Conservation (phyloP, 768 basidiomycete species). For the Mycena belliarum region DNA sequence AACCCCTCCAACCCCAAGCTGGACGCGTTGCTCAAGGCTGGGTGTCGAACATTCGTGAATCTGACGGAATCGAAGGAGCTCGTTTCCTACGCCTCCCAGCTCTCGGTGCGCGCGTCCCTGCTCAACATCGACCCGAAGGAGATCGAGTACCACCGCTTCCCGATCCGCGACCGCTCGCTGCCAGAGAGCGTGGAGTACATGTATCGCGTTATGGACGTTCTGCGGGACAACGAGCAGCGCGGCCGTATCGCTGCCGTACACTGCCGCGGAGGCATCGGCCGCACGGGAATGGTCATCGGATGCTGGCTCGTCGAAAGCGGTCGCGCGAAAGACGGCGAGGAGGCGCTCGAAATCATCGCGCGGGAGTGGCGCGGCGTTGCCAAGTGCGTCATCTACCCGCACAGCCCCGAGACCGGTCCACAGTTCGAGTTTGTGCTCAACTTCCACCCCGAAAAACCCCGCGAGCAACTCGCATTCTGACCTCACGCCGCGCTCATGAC, state of each 20-base stretch:
- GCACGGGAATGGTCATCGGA: conserved; percentile 57
- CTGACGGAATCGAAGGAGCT: conserved; percentile 83
- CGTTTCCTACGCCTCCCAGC: conserved; percentile 57
- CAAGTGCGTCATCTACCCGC: conserved; percentile 74
- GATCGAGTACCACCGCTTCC: conserved; percentile 77
- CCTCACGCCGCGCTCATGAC: not conserved
- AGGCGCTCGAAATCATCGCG: conserved; percentile 19
- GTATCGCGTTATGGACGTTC: conserved; percentile 56
- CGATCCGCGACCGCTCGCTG: conserved; percentile 71
- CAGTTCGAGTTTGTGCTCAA: conserved; percentile 76
- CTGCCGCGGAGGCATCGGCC: conserved; percentile 77
- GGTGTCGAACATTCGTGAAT: conserved; percentile 81
- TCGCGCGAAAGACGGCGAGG: conserved; percentile 28
- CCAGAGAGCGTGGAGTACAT: conserved; percentile 63
- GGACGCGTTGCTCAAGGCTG: conserved; percentile 68
- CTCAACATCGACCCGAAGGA: conserved; percentile 50
- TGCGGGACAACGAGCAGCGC: conserved; percentile 59
- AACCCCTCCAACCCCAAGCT: conserved; percentile 64
- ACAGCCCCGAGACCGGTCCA: conserved; percentile 78
- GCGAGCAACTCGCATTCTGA: conserved; percentile 16
- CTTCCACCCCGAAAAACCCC: conserved; percentile 39
- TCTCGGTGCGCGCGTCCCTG: conserved; percentile 51
- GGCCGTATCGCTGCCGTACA: conserved; percentile 72
- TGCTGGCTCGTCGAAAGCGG: conserved; percentile 55
- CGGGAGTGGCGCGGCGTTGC: conserved; percentile 73